Evolutionary conservation across 2,329 filamentous ascomycete species (phyloP).

Genomic region (Xylaria digitata): DNA sequence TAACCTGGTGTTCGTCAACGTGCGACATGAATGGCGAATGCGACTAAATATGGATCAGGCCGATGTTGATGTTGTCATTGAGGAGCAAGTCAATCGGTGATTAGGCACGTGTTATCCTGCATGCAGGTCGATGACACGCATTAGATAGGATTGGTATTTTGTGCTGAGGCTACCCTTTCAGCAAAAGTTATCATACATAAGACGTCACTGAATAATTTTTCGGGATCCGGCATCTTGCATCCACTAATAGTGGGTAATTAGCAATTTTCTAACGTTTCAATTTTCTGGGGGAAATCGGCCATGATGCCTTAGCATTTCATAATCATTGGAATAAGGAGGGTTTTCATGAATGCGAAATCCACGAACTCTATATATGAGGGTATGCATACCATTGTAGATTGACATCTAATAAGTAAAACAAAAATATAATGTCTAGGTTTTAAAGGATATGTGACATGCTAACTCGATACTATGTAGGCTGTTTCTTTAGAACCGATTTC

Average conservation of each 20-base stretch:
- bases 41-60: slow-evolving; percentile 21
- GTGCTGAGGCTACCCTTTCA: slow-evolving; percentile 25
- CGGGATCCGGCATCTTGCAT: slow-evolving; percentile 37
- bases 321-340: too few species aligned
- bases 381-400: too few species aligned
- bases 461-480: too few species aligned
- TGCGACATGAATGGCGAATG: slow-evolving; percentile 14
- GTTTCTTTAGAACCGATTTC: too few species aligned
- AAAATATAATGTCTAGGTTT: too few species aligned
- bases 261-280: background rate
- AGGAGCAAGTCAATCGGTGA: slow-evolving; percentile 30
- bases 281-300: background rate
- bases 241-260: slow-evolving; percentile 18
- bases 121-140: slow-evolving; percentile 38
- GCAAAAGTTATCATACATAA: background rate
- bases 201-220: slow-evolving; percentile 17
- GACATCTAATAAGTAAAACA: too few species aligned
- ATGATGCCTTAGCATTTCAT: too few species aligned
- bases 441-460: background rate
- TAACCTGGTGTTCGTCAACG: background rate
- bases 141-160: slow-evolving; percentile 20
- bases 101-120: slow-evolving; percentile 37
- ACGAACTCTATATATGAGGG: too few species aligned
- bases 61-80: slow-evolving; percentile 36
- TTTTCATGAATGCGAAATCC: background rate